Percentiles rank a stretch among this genome's conserved stretches.
Evolutionary conservation across 2,329 filamentous ascomycete genomes (phyloP).

Genomic region (Colletotrichum sansevieriae): DNA sequence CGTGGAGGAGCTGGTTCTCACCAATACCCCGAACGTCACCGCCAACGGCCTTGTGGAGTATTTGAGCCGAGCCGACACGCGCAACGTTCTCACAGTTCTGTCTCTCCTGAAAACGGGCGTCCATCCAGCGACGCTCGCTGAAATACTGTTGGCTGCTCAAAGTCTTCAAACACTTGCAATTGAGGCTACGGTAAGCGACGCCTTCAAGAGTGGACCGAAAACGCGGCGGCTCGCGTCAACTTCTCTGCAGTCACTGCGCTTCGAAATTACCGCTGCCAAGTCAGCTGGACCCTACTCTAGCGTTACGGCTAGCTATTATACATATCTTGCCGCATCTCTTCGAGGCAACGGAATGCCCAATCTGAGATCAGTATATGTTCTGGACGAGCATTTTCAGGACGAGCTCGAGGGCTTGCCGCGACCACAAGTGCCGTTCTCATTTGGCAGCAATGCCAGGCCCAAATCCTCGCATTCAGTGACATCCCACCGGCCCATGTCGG

Average conservation of each 20-base stretch:
- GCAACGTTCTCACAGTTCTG: constrained; percentile 73
- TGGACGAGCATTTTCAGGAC: constrained; percentile 86
- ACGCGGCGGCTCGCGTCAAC: constrained; percentile 75
- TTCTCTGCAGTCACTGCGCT: constrained; percentile 80
- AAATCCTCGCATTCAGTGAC: constrained; percentile 49
- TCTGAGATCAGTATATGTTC: constrained; percentile 84
- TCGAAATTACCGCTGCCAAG: constrained; percentile 79
- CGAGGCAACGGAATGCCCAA: constrained; percentile 80
- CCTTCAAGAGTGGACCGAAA: constrained; percentile 62
- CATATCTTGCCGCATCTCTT: constrained; percentile 87
- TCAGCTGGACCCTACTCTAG: constrained; percentile 69
- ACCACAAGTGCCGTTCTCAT: constrained; percentile 63
- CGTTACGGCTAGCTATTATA: constrained; percentile 77
- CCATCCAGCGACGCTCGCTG: constrained; percentile 70
- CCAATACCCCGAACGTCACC: constrained; percentile 79
- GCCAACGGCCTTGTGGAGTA: constrained; percentile 77
- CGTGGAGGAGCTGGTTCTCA: constrained; percentile 79
- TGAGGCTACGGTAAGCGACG: constrained; percentile 62
- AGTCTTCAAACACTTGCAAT: constrained; percentile 70
- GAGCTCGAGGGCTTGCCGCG: constrained; percentile 78
- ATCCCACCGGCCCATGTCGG: constrained; percentile 35
- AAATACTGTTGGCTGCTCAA: constrained; percentile 69
- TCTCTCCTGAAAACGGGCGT: constrained; percentile 81
- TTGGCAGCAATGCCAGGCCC: constrained; percentile 52
- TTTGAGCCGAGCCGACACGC: constrained; percentile 71